A percentile compares a stretch with the other conserved stretches of the same genome.
Conservation (phyloP, 2,329 filamentous ascomycete species). For the Magnaporthiopsis incrustans region DNA sequence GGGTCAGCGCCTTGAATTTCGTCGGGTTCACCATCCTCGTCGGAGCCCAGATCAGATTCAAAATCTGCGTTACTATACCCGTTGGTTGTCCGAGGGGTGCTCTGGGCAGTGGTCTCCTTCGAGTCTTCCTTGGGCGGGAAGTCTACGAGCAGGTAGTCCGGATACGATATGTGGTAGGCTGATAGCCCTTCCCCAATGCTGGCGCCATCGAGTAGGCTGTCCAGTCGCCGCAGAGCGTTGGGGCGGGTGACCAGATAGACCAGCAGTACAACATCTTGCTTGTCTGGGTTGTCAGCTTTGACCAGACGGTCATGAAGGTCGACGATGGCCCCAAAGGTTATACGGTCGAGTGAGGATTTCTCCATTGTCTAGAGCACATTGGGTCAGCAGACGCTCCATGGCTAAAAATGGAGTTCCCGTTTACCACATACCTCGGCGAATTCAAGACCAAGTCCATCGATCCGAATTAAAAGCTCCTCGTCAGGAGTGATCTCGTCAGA, state of each 20-base stretch:
- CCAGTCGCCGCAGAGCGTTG: conserved; percentile 15
- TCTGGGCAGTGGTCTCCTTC: not conserved
- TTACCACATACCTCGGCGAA: conserved; percentile 38
- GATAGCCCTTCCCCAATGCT: conserved; percentile 14
- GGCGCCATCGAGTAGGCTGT: conserved; percentile 15
- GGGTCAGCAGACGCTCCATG: not conserved
- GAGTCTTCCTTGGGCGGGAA: conserved; percentile 7
- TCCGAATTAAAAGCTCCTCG: conserved; percentile 43
- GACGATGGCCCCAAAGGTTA: conserved; percentile 16
- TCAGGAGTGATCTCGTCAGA: conserved; percentile 33
- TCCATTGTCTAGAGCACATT: conserved; percentile 11
- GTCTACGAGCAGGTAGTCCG: conserved; percentile 1
- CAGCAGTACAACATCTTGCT: conserved; percentile 9
- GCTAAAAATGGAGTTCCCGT: too few relatives aligned
- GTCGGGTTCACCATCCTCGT: not conserved
- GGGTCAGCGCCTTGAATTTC: not conserved
- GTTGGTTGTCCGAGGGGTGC: not conserved
- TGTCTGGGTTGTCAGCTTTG: conserved; percentile 13
- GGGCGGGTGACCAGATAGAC: conserved; percentile 15
- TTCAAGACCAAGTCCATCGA: conserved; percentile 44
- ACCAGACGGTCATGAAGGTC: conserved; percentile 16
- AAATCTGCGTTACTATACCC: not conserved
- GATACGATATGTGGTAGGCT: not conserved
- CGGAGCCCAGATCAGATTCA: not conserved
- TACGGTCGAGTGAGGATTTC: conserved; percentile 15